phyloP scores from a whole-genome alignment of 768 basidiomycete species.

The Suillus bovinus region DNA sequence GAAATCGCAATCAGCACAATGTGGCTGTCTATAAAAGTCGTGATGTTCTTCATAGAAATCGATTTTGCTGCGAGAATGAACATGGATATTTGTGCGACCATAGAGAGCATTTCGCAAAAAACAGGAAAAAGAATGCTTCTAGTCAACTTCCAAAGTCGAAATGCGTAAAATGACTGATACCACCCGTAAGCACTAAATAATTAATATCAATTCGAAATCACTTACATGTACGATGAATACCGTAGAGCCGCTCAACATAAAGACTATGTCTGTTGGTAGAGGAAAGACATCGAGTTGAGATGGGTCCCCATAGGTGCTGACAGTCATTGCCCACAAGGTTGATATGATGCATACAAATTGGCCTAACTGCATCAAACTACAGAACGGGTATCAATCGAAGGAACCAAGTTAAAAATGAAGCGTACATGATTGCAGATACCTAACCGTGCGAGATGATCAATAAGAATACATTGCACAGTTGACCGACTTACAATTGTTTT shows the following conservation, averaged over 20 bases:
- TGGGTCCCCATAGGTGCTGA: slow-evolving; percentile 6
- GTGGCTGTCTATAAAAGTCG: neutral
- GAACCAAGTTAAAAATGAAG: neutral
- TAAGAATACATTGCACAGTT: neutral
- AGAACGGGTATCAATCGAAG: neutral
- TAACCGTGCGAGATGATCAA: neutral
- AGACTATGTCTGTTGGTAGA: neutral
- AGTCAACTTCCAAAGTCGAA: slow-evolving; percentile 6
- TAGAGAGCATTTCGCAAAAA: neutral
- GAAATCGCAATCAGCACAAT: neutral
- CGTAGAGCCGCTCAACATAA: neutral
- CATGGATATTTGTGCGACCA: neutral
- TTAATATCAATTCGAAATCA: neutral
- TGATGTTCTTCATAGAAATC: neutral
- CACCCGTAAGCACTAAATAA: neutral
- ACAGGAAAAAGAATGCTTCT: slow-evolving; percentile 1
- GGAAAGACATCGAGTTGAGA: slow-evolving; percentile 2
- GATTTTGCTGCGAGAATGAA: neutral
- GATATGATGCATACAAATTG: neutral
- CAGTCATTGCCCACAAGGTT: slow-evolving; percentile 6
- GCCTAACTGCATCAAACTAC: slow-evolving; percentile 8
- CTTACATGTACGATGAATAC: slow-evolving; percentile 6
- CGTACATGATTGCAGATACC: slow-evolving; percentile 9
- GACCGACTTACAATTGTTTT: slow-evolving; percentile 2
- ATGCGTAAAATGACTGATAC: slow-evolving; percentile 10